phyloP scores from a whole-genome alignment of 176 grass and related monocot species.

The Carex kokanica region DNA sequence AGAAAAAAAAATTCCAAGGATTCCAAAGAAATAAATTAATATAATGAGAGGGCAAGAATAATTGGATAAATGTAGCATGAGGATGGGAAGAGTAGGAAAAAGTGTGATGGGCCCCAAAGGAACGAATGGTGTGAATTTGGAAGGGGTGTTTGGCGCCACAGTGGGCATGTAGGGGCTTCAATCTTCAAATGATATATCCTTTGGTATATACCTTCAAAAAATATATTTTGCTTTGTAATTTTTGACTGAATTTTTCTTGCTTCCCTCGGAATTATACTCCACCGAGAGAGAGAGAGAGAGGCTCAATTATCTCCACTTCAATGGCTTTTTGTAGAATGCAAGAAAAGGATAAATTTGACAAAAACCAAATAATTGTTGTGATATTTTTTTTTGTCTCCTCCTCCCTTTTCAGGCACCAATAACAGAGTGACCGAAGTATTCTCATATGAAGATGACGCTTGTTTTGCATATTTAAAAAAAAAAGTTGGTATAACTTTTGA shows the following conservation, averaged over 20 bases:
- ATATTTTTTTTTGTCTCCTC: background rate
- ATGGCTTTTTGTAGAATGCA: background rate
- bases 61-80: background rate
- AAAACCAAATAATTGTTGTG: background rate
- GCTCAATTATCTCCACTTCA: background rate
- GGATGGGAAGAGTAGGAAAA: background rate
- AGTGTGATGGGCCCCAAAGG: background rate
- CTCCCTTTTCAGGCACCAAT: background rate
- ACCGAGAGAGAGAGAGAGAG: background rate
- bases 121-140: background rate
- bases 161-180: background rate
- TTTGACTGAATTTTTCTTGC: background rate
- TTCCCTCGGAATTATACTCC: constrained; percentile 10
- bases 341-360: background rate
- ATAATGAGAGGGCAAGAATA: background rate
- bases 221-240: background rate
- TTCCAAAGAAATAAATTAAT: background rate
- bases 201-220: constrained; percentile 2
- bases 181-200: constrained; percentile 2
- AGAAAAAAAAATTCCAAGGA: background rate
- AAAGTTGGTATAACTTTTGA: no score
- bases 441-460: no score
- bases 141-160: constrained; percentile 4
- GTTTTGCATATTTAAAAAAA: no score
- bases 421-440: background rate